A percentile compares a stretch with the other conserved stretches of the same genome.
These are phyloP conservation scores for Lepidium didymum DNA, from an alignment of 345 rosid genomes.

Conservation along the genomic window DNA sequence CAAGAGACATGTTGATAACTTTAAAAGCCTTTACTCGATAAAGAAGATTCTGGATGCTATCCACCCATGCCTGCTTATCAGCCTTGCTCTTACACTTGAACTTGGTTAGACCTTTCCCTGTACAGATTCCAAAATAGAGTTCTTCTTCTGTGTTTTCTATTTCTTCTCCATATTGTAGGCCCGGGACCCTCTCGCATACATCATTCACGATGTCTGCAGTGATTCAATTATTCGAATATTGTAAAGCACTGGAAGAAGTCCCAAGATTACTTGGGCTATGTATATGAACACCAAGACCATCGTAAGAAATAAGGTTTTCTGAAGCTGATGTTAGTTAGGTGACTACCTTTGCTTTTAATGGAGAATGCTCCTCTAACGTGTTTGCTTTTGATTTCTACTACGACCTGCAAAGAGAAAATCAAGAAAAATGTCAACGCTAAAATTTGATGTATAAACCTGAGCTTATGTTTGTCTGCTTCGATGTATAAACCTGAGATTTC, in stretches of 20 bases:
- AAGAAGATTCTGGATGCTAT: constrained; percentile 57
- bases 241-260: not conserved
- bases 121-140: constrained; percentile 65
- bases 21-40: constrained; percentile 42
- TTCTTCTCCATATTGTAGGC: constrained; percentile 75
- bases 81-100: constrained; percentile 80
- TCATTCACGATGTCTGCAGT: constrained; percentile 62
- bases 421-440: not conserved
- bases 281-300: not conserved
- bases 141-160: constrained; percentile 56
- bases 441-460: not conserved
- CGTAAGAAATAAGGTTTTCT: not conserved
- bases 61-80: constrained; percentile 88
- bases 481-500: constrained; percentile 59
- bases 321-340: not conserved
- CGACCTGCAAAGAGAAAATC: constrained; percentile 39
- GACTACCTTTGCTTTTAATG: constrained; percentile 68
- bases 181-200: constrained; percentile 56
- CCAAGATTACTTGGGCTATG: not conserved
- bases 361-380: constrained; percentile 93
- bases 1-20: constrained; percentile 38
- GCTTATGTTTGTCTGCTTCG: not conserved
- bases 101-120: constrained; percentile 77
- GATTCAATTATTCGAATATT: not conserved
- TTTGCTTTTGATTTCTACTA: constrained; percentile 71